Base-by-base conservation (phyloP, 176 grass and related monocot species). In the Bolboschoenus planiculmis region DNA sequence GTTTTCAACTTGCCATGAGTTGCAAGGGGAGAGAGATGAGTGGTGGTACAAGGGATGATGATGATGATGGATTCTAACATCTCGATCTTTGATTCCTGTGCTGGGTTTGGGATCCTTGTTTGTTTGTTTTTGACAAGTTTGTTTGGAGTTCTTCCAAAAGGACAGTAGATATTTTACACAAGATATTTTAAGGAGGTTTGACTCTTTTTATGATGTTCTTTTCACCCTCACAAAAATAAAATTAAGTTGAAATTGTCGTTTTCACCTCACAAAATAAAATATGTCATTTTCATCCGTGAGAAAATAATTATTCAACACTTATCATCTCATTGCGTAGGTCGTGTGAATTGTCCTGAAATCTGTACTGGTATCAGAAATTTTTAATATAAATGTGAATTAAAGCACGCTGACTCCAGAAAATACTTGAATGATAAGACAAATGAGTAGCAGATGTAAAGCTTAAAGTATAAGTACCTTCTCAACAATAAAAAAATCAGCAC, bases 161-260 rank as follows among this genome's bases (percentile, higher is more conserved):
- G 30, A 73, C 76, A 14, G 79, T 8, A 30, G 79, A 90, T 81
- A 92, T 85, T 90, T n/a, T 87, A 67, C 51, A 78, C 37, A 58
- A 78, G 57, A 88, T 82, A 88, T 86, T 47, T 90, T 63, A 31
- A 86, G 51, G 56, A 64, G 65, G 30, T 57, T n/a, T 86, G 79
- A 82, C 80, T 10, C 63, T 81, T 78, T 85, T n/a, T 26, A 24
- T 2, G n/a, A n/a, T n/a, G n/a, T 59, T 27, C 10, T 0, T 11
- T 30, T 29, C 0, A 3, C 8, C 10, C 26, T 27, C 10, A 5
- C 16, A 15, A 53, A 1, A 13, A 26, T 27, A 2, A 34, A 36
- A 35, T 67, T 7, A 14, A 65, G 13, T 6, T 71, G 5, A 44
- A 72, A 23, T 11, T 72, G 9, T 44, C 9, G 37, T 44, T 72